Base-by-base conservation (phyloP, 139 green algal species). In the Edaphochlamys debaryana region DNA sequence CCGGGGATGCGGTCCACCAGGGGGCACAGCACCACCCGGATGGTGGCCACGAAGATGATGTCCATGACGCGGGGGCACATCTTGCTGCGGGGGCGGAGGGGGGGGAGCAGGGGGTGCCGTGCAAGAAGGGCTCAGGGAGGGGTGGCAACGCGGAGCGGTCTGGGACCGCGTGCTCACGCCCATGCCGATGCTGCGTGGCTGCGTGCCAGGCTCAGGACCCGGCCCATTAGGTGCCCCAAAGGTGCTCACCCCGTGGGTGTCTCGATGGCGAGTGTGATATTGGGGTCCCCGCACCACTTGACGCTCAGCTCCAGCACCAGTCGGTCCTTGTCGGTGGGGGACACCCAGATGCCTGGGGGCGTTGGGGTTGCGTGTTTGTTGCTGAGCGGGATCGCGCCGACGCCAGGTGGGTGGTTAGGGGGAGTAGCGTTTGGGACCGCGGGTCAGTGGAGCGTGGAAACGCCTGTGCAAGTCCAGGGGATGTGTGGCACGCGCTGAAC, bases 21-120 rank as follows among this genome's bases (percentile, higher is more conserved):
- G 2, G 95, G 94, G 41, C 82, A 80, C 11, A 96, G 84, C 34
- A 91, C 85, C 40, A 97, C 69, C 15, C 90, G 85, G 42, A 92
- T 23, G 6, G 81, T 90, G 29, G 90, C 94, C 22, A 90, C 86
- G 68, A 98, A 94, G 62, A 84, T 89, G 79, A 98, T 92, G 79
- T 98, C 89, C 29, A 92, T 94, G 19, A 98, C 90, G 80, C 95
- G 96, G 22, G 95, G 95, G 74, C 91, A 93, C 88, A 98, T 93
- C 80, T 79, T 41, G 52, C 66, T 84, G 17, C 86, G 82, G 67
- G 96, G 80, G 45, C 45, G 45, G 45, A 9, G 45, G 45, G 45
- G 11, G 45, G 45, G 45, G 11, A 54, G 45, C 45, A 13, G 11
- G 45, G 56, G 23, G 7, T 32, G 56, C 8, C 20, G 30, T 17